Evolutionary conservation across 2,329 filamentous ascomycete genomes (phyloP).

Genomic region (Capronia coronata): DNA sequence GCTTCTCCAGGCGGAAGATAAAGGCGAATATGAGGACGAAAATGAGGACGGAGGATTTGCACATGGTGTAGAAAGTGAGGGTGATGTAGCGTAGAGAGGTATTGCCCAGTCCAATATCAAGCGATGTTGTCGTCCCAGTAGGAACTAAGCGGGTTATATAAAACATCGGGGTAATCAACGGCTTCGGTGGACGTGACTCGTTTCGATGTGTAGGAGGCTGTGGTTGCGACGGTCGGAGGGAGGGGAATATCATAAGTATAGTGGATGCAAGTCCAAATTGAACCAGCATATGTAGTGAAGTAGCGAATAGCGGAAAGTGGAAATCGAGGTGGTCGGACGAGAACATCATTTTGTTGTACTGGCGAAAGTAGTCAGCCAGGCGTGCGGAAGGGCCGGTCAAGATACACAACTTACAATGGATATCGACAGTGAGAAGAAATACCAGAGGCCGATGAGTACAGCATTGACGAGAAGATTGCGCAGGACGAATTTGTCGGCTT

Average conservation of each 20-base stretch:
- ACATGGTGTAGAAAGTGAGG: constrained; percentile 98
- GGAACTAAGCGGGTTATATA: constrained; percentile 88
- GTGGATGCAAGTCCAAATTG: constrained; percentile 75
- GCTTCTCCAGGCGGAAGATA: constrained; percentile 80
- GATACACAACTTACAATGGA: constrained; percentile 61
- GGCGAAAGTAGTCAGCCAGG: constrained; percentile 18
- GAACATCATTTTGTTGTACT: constrained; percentile 99
- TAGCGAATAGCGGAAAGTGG: constrained; percentile 90
- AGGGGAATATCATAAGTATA: constrained; percentile 76
- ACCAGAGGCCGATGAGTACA: constrained; percentile 82
- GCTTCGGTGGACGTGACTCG: constrained; percentile 40
- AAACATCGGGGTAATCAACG: constrained; percentile 77
- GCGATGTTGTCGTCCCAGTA: constrained; percentile 83
- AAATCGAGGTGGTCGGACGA: constrained; percentile 73
- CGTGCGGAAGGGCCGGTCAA: not conserved
- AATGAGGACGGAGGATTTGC: constrained; percentile 91
- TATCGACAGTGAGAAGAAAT: constrained; percentile 85
- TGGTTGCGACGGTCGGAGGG: constrained; percentile 61
- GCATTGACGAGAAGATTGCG: constrained; percentile 65
- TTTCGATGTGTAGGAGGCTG: constrained; percentile 15
- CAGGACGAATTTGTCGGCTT: constrained; percentile 68
- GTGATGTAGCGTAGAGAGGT: constrained; percentile 94
- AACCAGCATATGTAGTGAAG: constrained; percentile 89
- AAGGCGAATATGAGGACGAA: constrained; percentile 96
- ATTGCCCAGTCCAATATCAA: constrained; percentile 94